Conservation (phyloP, 768 basidiomycete genomes). For the Amanita muscaria region DNA sequence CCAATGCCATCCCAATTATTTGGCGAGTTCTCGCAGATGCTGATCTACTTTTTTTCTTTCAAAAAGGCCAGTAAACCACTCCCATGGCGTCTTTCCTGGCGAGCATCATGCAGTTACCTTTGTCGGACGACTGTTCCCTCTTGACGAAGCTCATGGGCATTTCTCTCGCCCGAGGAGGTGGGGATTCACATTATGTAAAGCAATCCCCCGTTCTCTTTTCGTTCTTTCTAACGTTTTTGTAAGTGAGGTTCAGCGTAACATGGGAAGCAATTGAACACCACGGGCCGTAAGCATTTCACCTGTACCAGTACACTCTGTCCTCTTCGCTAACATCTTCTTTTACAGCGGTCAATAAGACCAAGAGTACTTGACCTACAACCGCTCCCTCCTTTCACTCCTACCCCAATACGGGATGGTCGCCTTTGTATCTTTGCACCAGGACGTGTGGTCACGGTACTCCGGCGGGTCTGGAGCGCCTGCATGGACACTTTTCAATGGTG, state of each 20-base stretch:
- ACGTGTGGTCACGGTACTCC: conserved; percentile 91
- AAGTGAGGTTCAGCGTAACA: conserved; percentile 87
- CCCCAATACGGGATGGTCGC: conserved; percentile 66
- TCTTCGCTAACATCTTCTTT: conserved; percentile 4
- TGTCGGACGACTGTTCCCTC: conserved; percentile 84
- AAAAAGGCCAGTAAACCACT: too few species aligned
- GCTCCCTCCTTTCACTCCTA: conserved; percentile 54
- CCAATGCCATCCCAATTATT: conserved; percentile 79
- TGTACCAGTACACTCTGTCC: neutral
- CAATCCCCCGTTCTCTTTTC: conserved; percentile 18
- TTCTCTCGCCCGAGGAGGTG: conserved; percentile 73
- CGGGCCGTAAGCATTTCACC: too few species aligned
- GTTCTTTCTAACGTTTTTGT: neutral
- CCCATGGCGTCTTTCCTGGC: too few species aligned
- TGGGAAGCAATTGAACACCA: too few species aligned
- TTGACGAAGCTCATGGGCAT: conserved; percentile 82
- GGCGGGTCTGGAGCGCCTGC: conserved; percentile 96
- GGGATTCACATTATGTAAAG: conserved; percentile 84
- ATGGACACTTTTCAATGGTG: conserved; percentile 80
- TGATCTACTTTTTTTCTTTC: too few species aligned
- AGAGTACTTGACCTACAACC: conserved; percentile 79
- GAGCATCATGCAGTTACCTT: too few species aligned
- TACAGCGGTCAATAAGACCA: conserved; percentile 74
- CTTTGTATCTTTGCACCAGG: conserved; percentile 83
- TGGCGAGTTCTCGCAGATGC: too few species aligned